phyloP scores from a whole-genome alignment of 192 early-diverging fungal species.

The Coemansia sp. region DNA sequence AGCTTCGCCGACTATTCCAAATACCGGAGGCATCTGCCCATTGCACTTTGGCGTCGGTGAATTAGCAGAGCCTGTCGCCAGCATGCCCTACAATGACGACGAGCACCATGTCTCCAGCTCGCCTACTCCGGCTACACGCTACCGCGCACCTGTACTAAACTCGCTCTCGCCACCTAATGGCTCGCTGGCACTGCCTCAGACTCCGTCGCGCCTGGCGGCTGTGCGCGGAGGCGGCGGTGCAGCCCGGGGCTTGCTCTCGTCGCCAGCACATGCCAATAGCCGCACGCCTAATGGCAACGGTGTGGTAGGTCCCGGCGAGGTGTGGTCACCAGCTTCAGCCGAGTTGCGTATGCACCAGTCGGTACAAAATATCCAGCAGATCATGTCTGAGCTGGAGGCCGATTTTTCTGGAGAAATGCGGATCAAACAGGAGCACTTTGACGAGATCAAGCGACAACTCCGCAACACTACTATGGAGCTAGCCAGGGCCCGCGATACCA shows the following conservation, averaged over 20 bases:
- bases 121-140: slow-evolving; percentile 5
- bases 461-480: slow-evolving; percentile 61
- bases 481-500: slow-evolving; percentile 57
- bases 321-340: slow-evolving; percentile 41
- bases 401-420: slow-evolving; percentile 67
- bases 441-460: slow-evolving; percentile 60
- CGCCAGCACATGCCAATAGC: slow-evolving; percentile 9
- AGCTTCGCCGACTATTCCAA: slow-evolving; percentile 71
- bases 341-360: slow-evolving; percentile 55
- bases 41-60: slow-evolving; percentile 64
- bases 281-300: neutral
- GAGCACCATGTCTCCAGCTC: neutral
- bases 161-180: slow-evolving; percentile 2
- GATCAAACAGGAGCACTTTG: slow-evolving; percentile 60
- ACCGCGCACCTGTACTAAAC: neutral
- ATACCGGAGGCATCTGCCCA: slow-evolving; percentile 79
- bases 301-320: neutral
- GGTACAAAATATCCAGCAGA: slow-evolving; percentile 62
- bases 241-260: slow-evolving; percentile 21
- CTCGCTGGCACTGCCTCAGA: slow-evolving; percentile 23
- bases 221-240: slow-evolving; percentile 16
- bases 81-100: neutral
- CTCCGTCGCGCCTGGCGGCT: slow-evolving; percentile 31
- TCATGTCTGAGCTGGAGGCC: slow-evolving; percentile 70
- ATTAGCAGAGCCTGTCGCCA: slow-evolving; percentile 14